Base-by-base conservation (phyloP, 495 filamentous ascomycete species). In the Chlorociboria aeruginascens region DNA sequence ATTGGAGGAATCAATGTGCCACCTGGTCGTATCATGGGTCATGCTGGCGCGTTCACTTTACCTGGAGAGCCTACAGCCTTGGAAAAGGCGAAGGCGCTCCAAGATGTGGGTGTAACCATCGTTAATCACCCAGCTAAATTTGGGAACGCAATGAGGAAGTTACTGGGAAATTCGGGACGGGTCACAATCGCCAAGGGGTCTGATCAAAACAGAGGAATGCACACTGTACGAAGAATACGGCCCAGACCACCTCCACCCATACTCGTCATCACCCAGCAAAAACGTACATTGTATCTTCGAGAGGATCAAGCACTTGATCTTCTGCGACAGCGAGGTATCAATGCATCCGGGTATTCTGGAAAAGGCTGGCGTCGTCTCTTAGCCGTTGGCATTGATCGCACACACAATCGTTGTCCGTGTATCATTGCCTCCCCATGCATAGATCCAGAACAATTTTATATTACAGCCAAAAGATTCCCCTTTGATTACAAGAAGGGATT, bases 121-220 rank as follows among this genome's bases (percentile, higher is more conserved):
- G 82, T 89, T 8, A 77, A 84, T 49, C 86, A 94, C 59, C 88
- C 87, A 0, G 78, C 82, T 44, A 77, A 86, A 46, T 89, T 95
- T 54, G 88, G 88, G 0, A 69, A 73, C 12, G 76, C 73, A 0
- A 81, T 94, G 70, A 81, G 78, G 60, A 63, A 63, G 8, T 62
- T 83, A 1, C 63, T 85, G 10, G 60, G 56, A 9, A 48, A 49
- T 7, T 56, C 50, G 8, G 35, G 39, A 38, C 9, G 56, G n/a
- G 52, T 37, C 9, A 51, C 57, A 40, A 52, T 34, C 8, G 65
- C 71, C 32, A 58, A 67, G 58, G 17, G 43, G 7, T 20, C 35
- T 1, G 37, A 42, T 20, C 69, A 73, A 49, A 68, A 61, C 37
- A 69, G 79, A 53, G 64, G 65, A 2, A 61, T 79, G 2, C 78